Evolutionary conservation across 1,284 basidiomycete genomes (phyloP).

Genomic region (Leccinum fuscescens): DNA sequence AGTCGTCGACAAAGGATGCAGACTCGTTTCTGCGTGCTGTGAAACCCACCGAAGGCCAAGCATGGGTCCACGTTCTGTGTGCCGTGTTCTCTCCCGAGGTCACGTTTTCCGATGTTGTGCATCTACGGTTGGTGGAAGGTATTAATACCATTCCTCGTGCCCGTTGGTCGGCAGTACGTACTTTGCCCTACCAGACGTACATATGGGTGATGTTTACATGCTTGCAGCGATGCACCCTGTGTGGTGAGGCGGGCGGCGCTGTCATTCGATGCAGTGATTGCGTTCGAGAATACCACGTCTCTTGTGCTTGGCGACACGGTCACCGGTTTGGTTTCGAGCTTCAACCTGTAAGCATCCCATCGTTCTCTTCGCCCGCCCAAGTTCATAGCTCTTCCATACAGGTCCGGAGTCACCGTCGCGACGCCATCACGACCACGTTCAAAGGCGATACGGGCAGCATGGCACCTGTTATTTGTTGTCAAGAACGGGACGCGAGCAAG

Average conservation of each 20-base stretch:
- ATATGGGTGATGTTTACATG: constrained; percentile 1
- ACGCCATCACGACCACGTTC: constrained; percentile 72
- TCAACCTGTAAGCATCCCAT: constrained; percentile 56
- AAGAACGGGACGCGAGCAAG: constrained; percentile 69
- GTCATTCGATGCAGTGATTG: constrained; percentile 86
- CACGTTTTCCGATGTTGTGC: constrained; percentile 70
- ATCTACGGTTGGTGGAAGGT: constrained; percentile 83
- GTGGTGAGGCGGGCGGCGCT: constrained; percentile 68
- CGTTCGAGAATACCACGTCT: constrained; percentile 76
- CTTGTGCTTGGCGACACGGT: constrained; percentile 85
- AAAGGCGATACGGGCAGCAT: constrained; percentile 85
- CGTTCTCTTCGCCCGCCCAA: neutral
- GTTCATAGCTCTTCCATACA: constrained; percentile 37
- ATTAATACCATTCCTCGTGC: constrained; percentile 69
- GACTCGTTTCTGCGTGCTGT: constrained; percentile 80
- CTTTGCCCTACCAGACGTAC: neutral
- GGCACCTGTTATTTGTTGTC: constrained; percentile 79
- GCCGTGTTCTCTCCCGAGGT: constrained; percentile 86
- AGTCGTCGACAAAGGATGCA: constrained; percentile 44
- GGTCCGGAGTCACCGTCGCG: constrained; percentile 74
- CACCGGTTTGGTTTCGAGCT: constrained; percentile 91
- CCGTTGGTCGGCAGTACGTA: constrained; percentile 62
- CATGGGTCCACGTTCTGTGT: constrained; percentile 91
- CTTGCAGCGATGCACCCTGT: constrained; percentile 60
- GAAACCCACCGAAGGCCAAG: constrained; percentile 92